Conservation (phyloP, 768 basidiomycete species). For the Mrakia frigida region DNA sequence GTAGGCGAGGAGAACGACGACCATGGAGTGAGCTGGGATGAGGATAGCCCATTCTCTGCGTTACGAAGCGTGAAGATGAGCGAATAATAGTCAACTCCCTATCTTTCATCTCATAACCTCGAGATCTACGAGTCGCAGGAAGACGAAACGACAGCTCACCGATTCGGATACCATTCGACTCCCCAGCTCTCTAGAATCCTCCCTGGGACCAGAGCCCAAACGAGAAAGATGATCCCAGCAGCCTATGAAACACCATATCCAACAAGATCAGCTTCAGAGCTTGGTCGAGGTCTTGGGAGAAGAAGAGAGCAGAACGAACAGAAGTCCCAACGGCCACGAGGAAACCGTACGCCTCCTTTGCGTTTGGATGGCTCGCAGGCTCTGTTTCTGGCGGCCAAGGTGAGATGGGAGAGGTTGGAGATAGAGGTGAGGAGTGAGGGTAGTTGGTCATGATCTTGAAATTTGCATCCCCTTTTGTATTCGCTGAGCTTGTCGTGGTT, state of each 20-base stretch:
- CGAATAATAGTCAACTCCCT: background rate
- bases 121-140: no score
- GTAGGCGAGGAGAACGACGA: constrained; percentile 42
- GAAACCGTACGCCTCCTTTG: constrained; percentile 41
- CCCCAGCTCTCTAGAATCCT: constrained; percentile 34
- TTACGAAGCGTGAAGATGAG: background rate
- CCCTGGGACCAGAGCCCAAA: constrained; percentile 41
- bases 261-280: background rate
- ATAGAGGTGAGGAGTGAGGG: constrained; percentile 25
- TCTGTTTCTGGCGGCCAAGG: constrained; percentile 40
- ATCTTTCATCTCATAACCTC: background rate
- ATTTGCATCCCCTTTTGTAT: background rate
- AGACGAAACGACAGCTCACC: constrained; percentile 31
- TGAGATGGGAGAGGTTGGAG: constrained; percentile 41
- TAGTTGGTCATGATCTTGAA: background rate
- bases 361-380: constrained; percentile 33
- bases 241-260: background rate
- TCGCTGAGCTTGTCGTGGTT: background rate
- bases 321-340: constrained; percentile 41
- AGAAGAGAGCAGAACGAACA: constrained; percentile 27
- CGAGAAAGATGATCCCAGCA: constrained; percentile 33
- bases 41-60: constrained; percentile 43
- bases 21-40: constrained; percentile 41
- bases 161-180: constrained; percentile 42
- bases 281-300: no score